Percentiles rank a stretch among this genome's conserved stretches.
These are phyloP conservation scores for Pseudozyma sp. DNA, from an alignment of 1,284 basidiomycete genomes.

Conservation along the genomic window DNA sequence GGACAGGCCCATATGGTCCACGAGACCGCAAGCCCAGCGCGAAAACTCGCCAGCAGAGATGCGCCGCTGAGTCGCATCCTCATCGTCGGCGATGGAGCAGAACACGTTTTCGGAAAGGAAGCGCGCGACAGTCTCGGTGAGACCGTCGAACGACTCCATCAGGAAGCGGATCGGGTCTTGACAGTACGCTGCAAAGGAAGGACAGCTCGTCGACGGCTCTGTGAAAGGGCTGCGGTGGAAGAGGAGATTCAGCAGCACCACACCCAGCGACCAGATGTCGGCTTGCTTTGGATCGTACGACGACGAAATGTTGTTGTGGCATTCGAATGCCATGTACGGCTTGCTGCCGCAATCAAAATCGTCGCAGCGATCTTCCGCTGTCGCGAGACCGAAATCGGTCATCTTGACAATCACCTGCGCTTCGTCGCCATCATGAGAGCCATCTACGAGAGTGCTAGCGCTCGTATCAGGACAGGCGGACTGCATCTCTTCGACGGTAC, in stretches of 20 bases:
- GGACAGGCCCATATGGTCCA: slow-evolving; percentile 71
- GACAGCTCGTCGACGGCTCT: slow-evolving; percentile 82
- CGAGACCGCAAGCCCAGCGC: slow-evolving; percentile 83
- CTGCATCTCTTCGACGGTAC: slow-evolving; percentile 44
- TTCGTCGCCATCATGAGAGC: slow-evolving; percentile 73
- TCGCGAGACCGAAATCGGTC: slow-evolving; percentile 95
- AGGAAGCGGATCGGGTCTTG: slow-evolving; percentile 85
- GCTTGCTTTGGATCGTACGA: slow-evolving; percentile 93
- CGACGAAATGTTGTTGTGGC: slow-evolving; percentile 93
- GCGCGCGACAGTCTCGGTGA: slow-evolving; percentile 85
- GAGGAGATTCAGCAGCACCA: slow-evolving; percentile 98
- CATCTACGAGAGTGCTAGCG: slow-evolving; percentile 64
- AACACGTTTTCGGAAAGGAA: slow-evolving; percentile 88
- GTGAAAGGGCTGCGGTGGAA: slow-evolving; percentile 99
- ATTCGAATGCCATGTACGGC: slow-evolving; percentile 99
- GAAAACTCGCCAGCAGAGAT: slow-evolving; percentile 87
- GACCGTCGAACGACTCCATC: slow-evolving; percentile 88
- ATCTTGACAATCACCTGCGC: slow-evolving; percentile 80
- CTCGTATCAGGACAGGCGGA: slow-evolving; percentile 74
- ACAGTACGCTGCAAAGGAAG: slow-evolving; percentile 86
- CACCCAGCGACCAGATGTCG: slow-evolving; percentile 98
- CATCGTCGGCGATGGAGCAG: slow-evolving; percentile 77
- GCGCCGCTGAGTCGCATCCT: slow-evolving; percentile 71
- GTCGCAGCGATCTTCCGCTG: slow-evolving; percentile 84
- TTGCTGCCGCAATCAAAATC: slow-evolving; percentile 99